Base-by-base conservation (phyloP, 2,329 filamentous ascomycete genomes). In the Raffaelea ambrosiae region DNA sequence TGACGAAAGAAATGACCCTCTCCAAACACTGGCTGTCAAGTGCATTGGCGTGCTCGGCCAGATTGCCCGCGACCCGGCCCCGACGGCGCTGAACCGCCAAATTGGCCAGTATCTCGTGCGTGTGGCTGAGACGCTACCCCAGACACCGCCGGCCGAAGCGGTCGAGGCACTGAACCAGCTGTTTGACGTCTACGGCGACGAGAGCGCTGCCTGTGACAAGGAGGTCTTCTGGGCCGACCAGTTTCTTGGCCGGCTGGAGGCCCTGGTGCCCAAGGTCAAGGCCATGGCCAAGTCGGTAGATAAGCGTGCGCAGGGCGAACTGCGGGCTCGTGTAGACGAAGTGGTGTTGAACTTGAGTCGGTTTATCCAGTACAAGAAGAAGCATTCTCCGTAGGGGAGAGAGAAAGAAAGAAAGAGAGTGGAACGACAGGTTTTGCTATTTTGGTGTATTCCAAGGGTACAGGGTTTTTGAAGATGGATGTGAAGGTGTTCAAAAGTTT, bases 111-210 rank as follows among this genome's bases (percentile, higher is more conserved):
- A 84, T 60, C 66, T 86, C 43, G 53, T 84, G 46, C 77, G 72
- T 2, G 61, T 80, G 5, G 63, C 83, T 29, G 48, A 48, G 29
- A 62, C 63, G 10, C 64, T 77, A 18, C 76, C 79, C 5, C 65
- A 72, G 40, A 74, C 73, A 1, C 68, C 77, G 2, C 63, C 71
- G 2, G 80, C 79, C 2, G 77, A 83, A 4, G 69, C 70, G 5
- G 71, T 85, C 29, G 81, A 85, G 63, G 77, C 79, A 16, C 64
- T 85, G 40, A 79, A 84, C 62, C 79, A 83, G 61, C 53, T 86
- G 18, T 83, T 83, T 54, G 82, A 85, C 55, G 71, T 86, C 8
- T 86, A 85, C 62, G 76, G 72, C 22, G 77, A 85, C 58, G 78
- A 81, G 60, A 69, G 68, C 13, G 70, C 67, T 47, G 65, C 70